These are phyloP conservation scores for Stephania cephalantha DNA, from an alignment of 164 flowering plant species.

Conservation along the genomic window DNA sequence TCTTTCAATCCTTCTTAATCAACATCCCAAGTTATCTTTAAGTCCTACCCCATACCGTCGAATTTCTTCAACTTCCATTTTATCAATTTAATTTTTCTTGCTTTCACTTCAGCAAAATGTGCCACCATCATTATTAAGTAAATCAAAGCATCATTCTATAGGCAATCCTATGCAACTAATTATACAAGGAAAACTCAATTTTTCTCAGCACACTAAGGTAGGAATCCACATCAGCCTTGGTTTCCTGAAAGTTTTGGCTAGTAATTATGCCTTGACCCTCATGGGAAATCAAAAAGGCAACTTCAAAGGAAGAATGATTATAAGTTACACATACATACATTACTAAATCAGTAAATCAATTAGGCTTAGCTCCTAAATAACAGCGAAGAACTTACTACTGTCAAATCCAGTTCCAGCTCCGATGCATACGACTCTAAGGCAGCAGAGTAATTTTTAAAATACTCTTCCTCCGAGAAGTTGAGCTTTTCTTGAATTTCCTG, in stretches of 20 bases:
- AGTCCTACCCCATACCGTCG: too few relatives aligned
- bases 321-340: background rate
- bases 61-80: too few relatives aligned
- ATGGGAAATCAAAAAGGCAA: background rate
- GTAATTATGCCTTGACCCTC: background rate
- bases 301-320: background rate
- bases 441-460: conserved; percentile 72
- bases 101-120: background rate
- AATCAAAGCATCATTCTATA: background rate
- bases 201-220: background rate
- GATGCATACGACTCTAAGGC: conserved; percentile 72
- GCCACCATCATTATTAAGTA: background rate
- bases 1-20: too few relatives aligned
- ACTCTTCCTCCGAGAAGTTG: conserved; percentile 62
- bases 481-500: conserved; percentile 73
- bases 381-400: conserved; percentile 56
- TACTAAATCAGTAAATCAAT: background rate
- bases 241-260: background rate
- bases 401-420: conserved; percentile 70
- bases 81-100: background rate
- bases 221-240: background rate
- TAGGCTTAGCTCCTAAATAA: background rate
- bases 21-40: too few relatives aligned
- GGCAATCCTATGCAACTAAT: background rate
- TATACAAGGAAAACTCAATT: background rate